Conservation (phyloP, 1,284 basidiomycete genomes). For the Leccinum pachyderme region DNA sequence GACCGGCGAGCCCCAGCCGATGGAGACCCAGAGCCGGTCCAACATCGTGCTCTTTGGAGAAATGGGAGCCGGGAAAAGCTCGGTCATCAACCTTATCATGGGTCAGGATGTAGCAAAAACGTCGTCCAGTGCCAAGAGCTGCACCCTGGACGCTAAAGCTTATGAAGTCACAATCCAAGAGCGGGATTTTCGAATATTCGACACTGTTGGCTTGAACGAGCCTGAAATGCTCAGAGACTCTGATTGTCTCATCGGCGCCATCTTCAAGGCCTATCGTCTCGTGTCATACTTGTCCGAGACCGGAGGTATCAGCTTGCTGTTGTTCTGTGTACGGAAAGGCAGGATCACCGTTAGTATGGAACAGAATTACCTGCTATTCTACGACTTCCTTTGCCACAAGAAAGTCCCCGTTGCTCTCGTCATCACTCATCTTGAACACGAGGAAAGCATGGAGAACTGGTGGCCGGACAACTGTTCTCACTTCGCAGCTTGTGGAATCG, state of each 20-base stretch:
- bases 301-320: constrained; percentile 37
- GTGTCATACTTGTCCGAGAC: constrained; percentile 23
- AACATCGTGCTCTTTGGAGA: constrained; percentile 36
- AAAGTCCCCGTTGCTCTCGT: constrained; percentile 37
- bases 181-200: constrained; percentile 28
- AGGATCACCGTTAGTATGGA: constrained; percentile 34
- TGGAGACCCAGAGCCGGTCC: constrained; percentile 14
- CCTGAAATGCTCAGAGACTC: constrained; percentile 28
- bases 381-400: constrained; percentile 33
- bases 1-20: constrained; percentile 9
- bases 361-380: constrained; percentile 40
- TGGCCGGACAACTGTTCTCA: constrained; percentile 26
- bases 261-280: constrained; percentile 32
- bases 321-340: constrained; percentile 39
- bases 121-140: constrained; percentile 27
- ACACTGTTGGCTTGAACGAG: constrained; percentile 33
- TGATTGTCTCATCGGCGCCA: constrained; percentile 27
- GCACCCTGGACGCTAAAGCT: constrained; percentile 30
- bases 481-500: constrained; percentile 26
- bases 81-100: constrained; percentile 34
- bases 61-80: constrained; percentile 33
- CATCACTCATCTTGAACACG: constrained; percentile 39
- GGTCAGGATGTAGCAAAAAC: constrained; percentile 22
- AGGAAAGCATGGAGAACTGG: constrained; percentile 31
- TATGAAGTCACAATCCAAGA: constrained; percentile 24